Evolutionary conservation across 129 eudicot genomes (phyloP).

Genomic region (Logfia minima): DNA sequence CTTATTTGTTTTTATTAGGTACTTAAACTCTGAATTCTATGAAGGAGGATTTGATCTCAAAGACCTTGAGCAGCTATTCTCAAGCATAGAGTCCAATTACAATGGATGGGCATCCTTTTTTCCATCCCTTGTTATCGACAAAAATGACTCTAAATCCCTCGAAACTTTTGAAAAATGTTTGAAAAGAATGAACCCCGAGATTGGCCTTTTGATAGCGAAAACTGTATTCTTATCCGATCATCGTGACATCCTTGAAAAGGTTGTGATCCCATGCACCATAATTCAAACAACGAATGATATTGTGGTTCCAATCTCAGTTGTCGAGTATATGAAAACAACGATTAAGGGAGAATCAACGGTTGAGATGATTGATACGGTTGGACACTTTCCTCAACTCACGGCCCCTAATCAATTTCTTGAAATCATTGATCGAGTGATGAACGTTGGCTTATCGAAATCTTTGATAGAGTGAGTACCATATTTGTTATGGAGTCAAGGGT

Average conservation of each 20-base stretch:
- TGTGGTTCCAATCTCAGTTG: conserved; percentile 66
- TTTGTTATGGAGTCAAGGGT: conserved; percentile 14
- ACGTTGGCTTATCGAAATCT: conserved; percentile 34
- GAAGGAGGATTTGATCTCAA: conserved; percentile 84
- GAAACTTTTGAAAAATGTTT: conserved; percentile 38
- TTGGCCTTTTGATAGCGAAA: conserved; percentile 59
- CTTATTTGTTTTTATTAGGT: conserved; percentile 41
- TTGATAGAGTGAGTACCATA: conserved; percentile 34
- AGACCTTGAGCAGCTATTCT: conserved; percentile 60
- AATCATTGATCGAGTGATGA: conserved; percentile 51
- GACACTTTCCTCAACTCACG: conserved; percentile 93
- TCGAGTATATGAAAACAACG: conserved; percentile 55
- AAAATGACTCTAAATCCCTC: conserved; percentile 43
- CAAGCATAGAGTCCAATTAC: conserved; percentile 66
- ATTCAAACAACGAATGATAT: conserved; percentile 59
- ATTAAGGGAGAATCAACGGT: conserved; percentile 54
- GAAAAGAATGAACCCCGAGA: conserved; percentile 60
- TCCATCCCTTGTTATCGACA: conserved; percentile 57
- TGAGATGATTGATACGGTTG: conserved; percentile 60
- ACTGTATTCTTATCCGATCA: conserved; percentile 61
- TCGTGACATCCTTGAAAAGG: conserved; percentile 61
- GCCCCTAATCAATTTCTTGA: conserved; percentile 59
- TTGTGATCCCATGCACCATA: conserved; percentile 67
- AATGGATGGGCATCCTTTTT: conserved; percentile 61
- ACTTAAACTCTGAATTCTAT: conserved; percentile 61